Evolutionary conservation across 768 basidiomycete species (phyloP).

Genomic region (Nevesoporus exiguus): DNA sequence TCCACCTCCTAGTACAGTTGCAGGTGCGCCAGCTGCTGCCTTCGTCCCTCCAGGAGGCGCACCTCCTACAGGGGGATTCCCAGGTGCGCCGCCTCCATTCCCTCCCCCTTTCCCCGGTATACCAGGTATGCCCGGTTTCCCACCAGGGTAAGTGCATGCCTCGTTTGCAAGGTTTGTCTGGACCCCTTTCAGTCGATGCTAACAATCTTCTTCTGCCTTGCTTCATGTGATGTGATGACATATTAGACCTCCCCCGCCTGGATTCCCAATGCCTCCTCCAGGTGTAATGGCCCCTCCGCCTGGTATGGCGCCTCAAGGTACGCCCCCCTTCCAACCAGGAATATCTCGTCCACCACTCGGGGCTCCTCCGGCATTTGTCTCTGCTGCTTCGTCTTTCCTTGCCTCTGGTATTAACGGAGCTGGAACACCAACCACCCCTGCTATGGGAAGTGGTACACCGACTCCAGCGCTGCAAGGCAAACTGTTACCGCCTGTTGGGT

Average conservation of each 20-base stretch:
- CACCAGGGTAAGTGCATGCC: constrained; percentile 48
- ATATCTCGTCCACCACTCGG: constrained; percentile 33
- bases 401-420: constrained; percentile 23
- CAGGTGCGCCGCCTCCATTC: constrained; percentile 34
- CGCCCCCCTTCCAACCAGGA: constrained; percentile 37
- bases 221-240: constrained; percentile 9
- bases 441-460: constrained; percentile 26
- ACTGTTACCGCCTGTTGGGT: constrained; percentile 17
- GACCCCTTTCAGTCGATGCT: constrained; percentile 18
- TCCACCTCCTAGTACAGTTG: constrained; percentile 39
- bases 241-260: constrained; percentile 49
- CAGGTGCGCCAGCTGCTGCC: constrained; percentile 44
- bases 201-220: constrained; percentile 12
- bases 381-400: constrained; percentile 31
- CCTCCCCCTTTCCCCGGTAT: constrained; percentile 43
- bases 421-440: constrained; percentile 14
- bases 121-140: constrained; percentile 50
- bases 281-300: constrained; percentile 34
- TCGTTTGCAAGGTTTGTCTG: constrained; percentile 12
- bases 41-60: constrained; percentile 36
- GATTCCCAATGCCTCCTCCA: constrained; percentile 48
- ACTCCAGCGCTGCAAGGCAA: constrained; percentile 10
- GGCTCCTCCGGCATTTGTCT: constrained; percentile 37
- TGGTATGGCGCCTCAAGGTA: constrained; percentile 37
- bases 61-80: constrained; percentile 38